Evolutionary conservation across 164 flowering plant genomes (phyloP).

Genomic region (Stephania japonica): DNA sequence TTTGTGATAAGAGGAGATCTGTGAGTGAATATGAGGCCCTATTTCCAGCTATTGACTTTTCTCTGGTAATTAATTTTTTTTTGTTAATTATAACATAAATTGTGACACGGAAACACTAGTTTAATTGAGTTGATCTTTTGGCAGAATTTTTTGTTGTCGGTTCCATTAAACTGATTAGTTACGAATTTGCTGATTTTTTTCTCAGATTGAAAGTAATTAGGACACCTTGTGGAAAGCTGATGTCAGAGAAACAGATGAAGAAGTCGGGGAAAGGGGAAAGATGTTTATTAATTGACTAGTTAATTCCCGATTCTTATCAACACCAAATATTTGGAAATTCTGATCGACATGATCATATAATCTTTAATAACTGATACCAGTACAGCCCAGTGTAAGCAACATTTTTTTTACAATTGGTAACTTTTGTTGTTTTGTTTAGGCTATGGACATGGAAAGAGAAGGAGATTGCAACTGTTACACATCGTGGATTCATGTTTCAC

Average conservation of each 20-base stretch:
- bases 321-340: not conserved
- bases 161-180: not conserved
- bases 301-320: not conserved
- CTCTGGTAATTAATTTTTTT: conserved; percentile 80
- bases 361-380: no score
- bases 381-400: not conserved
- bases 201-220: conserved; percentile 78
- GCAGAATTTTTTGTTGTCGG: not conserved
- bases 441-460: conserved; percentile 81
- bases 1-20: conserved; percentile 83
- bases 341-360: no score
- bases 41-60: conserved; percentile 93
- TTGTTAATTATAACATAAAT: no score
- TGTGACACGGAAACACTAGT: no score
- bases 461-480: conserved; percentile 85
- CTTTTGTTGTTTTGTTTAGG: conserved; percentile 33
- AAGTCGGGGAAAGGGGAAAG: conserved; percentile 72
- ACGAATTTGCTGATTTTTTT: conserved; percentile 13
- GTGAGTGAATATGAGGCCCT: conserved; percentile 54
- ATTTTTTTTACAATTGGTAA: not conserved
- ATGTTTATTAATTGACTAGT: conserved; percentile 81
- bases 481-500: conserved; percentile 72
- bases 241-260: conserved; percentile 66
- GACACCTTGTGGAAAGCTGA: conserved; percentile 77
- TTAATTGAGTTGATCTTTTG: not conserved